phyloP scores from a whole-genome alignment of 2,329 filamentous ascomycete genomes.

The Aureobasidium vineae region DNA sequence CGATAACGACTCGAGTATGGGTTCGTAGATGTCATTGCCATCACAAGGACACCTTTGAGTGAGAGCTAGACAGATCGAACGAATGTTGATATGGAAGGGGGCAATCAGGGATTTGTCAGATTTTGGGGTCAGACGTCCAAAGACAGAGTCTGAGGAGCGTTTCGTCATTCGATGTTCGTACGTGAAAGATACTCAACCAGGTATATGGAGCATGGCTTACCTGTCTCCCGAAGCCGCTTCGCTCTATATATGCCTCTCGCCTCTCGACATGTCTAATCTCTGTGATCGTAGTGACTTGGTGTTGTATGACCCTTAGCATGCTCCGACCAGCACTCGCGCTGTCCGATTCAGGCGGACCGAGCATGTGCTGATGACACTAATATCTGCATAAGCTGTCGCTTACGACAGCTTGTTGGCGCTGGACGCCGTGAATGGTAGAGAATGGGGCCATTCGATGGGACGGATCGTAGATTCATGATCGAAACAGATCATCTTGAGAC shows the following conservation, averaged over 20 bases:
- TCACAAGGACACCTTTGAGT: neutral
- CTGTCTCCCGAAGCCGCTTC: neutral
- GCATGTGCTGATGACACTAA: neutral
- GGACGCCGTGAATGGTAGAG: neutral
- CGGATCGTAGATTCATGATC: neutral
- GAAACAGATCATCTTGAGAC: neutral
- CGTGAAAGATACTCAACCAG: neutral
- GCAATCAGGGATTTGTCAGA: neutral
- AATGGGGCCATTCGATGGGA: neutral
- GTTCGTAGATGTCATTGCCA: neutral
- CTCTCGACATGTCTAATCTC: neutral
- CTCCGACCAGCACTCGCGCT: neutral
- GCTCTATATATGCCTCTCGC: neutral
- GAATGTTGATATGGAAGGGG: neutral
- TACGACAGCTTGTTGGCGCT: neutral
- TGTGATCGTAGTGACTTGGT: neutral
- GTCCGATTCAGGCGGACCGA: neutral
- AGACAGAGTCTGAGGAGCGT: neutral
- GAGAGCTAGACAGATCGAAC: neutral
- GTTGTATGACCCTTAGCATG: neutral
- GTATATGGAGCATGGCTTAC: neutral
- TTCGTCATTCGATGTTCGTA: neutral
- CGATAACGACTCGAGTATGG: neutral
- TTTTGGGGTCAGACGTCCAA: neutral
- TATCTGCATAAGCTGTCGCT: too few relatives aligned